Evolutionary conservation across 345 rosid genomes (phyloP).

Genomic region (Populus nigra): DNA sequence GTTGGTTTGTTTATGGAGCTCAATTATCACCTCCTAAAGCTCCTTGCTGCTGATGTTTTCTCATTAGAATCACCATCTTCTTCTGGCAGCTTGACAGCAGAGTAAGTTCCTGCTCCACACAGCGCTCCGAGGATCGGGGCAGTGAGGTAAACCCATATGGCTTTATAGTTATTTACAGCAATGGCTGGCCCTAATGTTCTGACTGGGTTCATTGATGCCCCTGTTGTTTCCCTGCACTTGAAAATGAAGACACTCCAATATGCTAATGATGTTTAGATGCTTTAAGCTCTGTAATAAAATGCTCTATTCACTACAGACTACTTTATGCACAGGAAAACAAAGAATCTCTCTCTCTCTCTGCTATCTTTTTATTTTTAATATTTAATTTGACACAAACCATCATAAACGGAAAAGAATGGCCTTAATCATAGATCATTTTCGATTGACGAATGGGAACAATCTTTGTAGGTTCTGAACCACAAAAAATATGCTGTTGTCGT

Average conservation of each 20-base stretch:
- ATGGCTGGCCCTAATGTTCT: slow-evolving; percentile 86
- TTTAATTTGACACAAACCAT: not conserved
- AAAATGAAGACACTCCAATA: not conserved
- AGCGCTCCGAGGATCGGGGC: slow-evolving; percentile 79
- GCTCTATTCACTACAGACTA: not conserved
- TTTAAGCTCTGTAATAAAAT: not conserved
- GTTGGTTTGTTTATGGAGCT: slow-evolving; percentile 2
- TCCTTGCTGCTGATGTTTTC: slow-evolving; percentile 36
- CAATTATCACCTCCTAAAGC: slow-evolving; percentile 55
- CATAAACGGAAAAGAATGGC: not conserved
- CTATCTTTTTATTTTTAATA: not conserved
- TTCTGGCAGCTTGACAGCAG: slow-evolving; percentile 73
- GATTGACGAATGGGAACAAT: not conserved
- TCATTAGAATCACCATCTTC: slow-evolving; percentile 41
- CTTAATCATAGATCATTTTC: not conserved
- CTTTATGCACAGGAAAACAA: not conserved
- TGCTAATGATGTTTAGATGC: not conserved
- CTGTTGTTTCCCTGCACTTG: slow-evolving; percentile 59
- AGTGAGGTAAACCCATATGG: slow-evolving; percentile 81
- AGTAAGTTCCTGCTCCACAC: slow-evolving; percentile 78
- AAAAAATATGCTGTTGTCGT: not conserved
- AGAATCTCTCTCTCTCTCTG: not conserved
- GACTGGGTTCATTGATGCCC: slow-evolving; percentile 88
- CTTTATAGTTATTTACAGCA: slow-evolving; percentile 77
- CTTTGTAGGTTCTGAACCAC: not conserved